phyloP scores from a whole-genome alignment of 768 basidiomycete genomes.

The Leccinum sublutescens region DNA sequence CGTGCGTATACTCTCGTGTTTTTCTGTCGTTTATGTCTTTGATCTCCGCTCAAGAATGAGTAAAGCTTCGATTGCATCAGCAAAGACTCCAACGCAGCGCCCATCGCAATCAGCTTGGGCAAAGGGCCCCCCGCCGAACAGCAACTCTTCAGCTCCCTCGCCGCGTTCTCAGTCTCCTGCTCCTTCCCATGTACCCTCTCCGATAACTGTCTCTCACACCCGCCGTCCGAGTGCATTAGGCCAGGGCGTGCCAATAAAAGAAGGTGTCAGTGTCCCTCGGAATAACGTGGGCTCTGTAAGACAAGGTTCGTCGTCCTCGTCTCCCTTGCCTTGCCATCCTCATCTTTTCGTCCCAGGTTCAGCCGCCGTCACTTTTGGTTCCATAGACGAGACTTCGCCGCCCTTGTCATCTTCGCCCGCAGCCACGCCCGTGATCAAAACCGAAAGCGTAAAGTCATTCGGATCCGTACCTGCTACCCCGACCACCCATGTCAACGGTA shows the following conservation, averaged over 20 bases:
- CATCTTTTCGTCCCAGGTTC: conserved; percentile 42
- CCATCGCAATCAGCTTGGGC: conserved; percentile 87
- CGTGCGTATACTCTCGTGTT: conserved; percentile 34
- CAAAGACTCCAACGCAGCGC: conserved; percentile 72
- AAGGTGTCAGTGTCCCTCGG: conserved; percentile 73
- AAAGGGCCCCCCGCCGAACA: conserved; percentile 76
- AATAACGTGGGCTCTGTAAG: conserved; percentile 62
- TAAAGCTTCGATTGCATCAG: conserved; percentile 78
- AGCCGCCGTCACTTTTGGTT: conserved; percentile 80
- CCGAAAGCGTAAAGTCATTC: conserved; percentile 77
- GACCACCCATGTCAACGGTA: conserved; percentile 58
- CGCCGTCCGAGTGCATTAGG: conserved; percentile 74
- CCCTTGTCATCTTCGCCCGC: conserved; percentile 84
- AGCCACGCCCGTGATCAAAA: conserved; percentile 58
- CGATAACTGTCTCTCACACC: conserved; percentile 59
- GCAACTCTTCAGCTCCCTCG: conserved; percentile 47
- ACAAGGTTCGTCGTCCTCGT: conserved; percentile 49
- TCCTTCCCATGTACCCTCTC: conserved; percentile 46
- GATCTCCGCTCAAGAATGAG: conserved; percentile 67
- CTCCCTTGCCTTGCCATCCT: conserved; percentile 4
- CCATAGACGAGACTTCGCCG: conserved; percentile 77
- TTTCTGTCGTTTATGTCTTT: not conserved
- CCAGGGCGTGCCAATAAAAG: conserved; percentile 71
- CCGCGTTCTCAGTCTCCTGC: conserved; percentile 81
- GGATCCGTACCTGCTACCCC: conserved; percentile 65